Base-by-base conservation (phyloP, 371 early-diverging fungal genomes). In the Mucor velutinosus region DNA sequence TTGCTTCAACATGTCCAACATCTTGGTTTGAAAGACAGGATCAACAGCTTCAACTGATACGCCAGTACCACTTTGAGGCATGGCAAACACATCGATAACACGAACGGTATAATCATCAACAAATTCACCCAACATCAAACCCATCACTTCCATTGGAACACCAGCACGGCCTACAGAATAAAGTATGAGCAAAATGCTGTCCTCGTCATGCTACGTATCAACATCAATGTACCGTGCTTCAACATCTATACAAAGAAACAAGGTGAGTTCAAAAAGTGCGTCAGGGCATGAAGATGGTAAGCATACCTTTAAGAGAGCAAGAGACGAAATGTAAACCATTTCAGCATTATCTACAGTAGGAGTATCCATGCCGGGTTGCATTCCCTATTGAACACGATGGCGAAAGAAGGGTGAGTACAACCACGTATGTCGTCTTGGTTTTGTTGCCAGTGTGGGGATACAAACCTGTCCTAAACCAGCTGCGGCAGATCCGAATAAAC, bases 141-240 rank as follows among this genome's bases (percentile, higher is more conserved):
- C 99, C 99, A 99, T 99, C 59, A 99, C 99, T 83, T 99, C 99
- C 97, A 99, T 97, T 12, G 99, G 99, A n/a, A 99, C 99, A 71
- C 99, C 99, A 37, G 99, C 99, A 68, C 99, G 92, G 32, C 97
- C 99, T 93, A 63, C 21, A 63, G 27, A 32, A 49, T 33, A 3
- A 51, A 6, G 7, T 41, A 53, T 63, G 15, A 63, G 30, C 29
- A 53, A 25, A 17, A 7, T 25, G 17, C n/a, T 25, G 41, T 53
- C 29, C 43, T 15, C 33, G 47, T 23, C 14, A 63, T 55, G 35
- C 30, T 45, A 37, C 51, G 11, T 27, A 37, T 27, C 56, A 3
- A 23, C 5, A 25, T 57, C 2, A 11, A 39, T 74, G 43, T 81
- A 92, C 95, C 95, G 72, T 94, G 96, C 83, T 95, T 94, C 62